Evolutionary conservation across 495 filamentous ascomycete genomes (phyloP), one percentile per base, ranked within the genome.

Genomic region (Rostrohypoxylon terebratum): DNA sequence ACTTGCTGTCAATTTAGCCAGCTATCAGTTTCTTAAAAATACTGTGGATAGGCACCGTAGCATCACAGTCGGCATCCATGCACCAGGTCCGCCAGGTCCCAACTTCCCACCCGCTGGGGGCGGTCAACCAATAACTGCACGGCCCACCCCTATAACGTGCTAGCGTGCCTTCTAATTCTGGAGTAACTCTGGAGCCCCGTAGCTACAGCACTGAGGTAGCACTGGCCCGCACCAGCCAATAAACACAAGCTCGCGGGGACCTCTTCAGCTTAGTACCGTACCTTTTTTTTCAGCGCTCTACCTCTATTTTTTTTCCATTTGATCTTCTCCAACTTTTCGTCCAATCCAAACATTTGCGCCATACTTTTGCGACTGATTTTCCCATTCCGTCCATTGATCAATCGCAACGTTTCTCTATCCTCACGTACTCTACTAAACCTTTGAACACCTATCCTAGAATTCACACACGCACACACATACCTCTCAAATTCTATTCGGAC

Each of bases 261-360:
- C 38, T 42, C 8, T 9, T 8, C 1, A 9, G 9, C 34, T 13
- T 38, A 42, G 38, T n/a, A 55, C 51, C 54, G 33, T 64, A 53
- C 40, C 45, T 69, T 25, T 69, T 69, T 67, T 70, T 66, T 68
- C 62, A 60, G 63, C 66, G 55, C 58, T 68, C 44, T 54, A 62
- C 59, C 47, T 63, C 28, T 28, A 28, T 28, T 42, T 42, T 55
- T 55, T 63, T 71, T 64, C 63, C 23, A 55, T 51, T 51, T 42
- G 38, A 42, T 42, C 38, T 62, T 72, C 68, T 60, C 40, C 66
- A 38, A 66, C 48, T 34, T 59, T 48, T 48, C 53, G 3, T 57
- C 61, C 73, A 76, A 68, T 51, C 66, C 74, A 74, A 70, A 23
- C 55, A 40, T 23, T 76, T 60, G 71, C 63, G 64, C 63, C 38